These are phyloP conservation scores for Phanerodontia chrysosporium DNA, from an alignment of 768 basidiomycete genomes.

Conservation along the genomic window DNA sequence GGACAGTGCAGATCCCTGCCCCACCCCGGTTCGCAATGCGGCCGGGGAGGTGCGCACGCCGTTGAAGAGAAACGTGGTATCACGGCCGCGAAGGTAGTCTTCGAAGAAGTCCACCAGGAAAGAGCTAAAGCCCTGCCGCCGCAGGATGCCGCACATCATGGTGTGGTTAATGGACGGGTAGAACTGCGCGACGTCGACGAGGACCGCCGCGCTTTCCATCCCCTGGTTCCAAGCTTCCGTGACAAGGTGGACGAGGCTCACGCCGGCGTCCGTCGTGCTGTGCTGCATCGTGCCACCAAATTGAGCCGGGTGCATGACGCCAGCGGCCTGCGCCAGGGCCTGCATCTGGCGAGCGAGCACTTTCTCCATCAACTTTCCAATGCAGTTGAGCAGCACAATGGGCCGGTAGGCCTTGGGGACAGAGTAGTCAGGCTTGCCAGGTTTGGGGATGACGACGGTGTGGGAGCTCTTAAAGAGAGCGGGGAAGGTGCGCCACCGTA, in stretches of 20 bases:
- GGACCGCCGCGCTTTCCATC: conserved; percentile 4
- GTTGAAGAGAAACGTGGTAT: conserved; percentile 8
- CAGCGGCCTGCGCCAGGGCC: conserved; percentile 10
- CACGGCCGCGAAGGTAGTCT: conserved; percentile 5
- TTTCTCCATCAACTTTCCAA: conserved; percentile 22
- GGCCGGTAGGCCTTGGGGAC: conserved; percentile 22
- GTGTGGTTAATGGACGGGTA: conserved; percentile 15
- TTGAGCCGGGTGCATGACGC: conserved; percentile 13
- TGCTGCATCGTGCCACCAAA: conserved; percentile 16
- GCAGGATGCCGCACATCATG: neutral
- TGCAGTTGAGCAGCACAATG: conserved; percentile 20
- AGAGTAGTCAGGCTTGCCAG: conserved; percentile 18
- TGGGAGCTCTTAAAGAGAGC: conserved; percentile 7
- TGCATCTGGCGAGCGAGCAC: conserved; percentile 15
- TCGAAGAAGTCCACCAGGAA: conserved; percentile 8
- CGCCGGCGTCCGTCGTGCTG: conserved; percentile 15
- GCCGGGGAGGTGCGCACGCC: neutral
- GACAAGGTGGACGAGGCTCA: conserved; percentile 13
- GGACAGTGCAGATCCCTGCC: conserved; percentile 17
- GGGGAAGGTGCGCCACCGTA: conserved; percentile 8
- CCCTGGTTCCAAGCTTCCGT: neutral
- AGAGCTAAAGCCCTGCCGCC: conserved; percentile 8
- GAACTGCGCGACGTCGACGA: conserved; percentile 17
- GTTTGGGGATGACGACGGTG: conserved; percentile 21
- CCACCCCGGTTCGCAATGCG: neutral